Percentiles rank a stretch among this genome's conserved stretches.
These are phyloP conservation scores for Penicillium sp. DNA, from an alignment of 2,329 filamentous ascomycete species.

Conservation along the genomic window DNA sequence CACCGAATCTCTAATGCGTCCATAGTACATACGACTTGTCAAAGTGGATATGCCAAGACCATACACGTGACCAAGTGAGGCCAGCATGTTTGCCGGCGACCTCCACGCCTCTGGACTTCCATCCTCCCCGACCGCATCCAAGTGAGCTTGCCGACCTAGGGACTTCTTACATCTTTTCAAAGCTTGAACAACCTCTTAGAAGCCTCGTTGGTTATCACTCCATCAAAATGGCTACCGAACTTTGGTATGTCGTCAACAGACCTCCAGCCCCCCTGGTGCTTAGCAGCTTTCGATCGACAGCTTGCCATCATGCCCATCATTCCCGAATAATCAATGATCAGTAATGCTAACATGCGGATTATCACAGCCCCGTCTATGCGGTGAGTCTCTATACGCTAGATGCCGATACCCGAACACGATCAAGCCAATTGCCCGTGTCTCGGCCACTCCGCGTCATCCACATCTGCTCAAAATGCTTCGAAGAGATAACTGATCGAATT, in stretches of 20 bases:
- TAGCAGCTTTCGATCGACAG: constrained; percentile 29
- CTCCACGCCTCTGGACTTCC: constrained; percentile 29
- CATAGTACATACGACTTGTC: constrained; percentile 3
- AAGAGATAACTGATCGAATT: constrained; percentile 12
- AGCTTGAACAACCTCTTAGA: constrained; percentile 18
- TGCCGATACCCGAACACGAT: constrained; percentile 12
- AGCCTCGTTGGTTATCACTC: constrained; percentile 17
- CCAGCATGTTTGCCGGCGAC: constrained; percentile 38
- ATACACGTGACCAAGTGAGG: constrained; percentile 32
- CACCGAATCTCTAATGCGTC: not conserved
- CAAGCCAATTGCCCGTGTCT: constrained; percentile 13
- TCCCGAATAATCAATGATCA: not conserved
- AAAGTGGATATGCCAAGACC: constrained; percentile 25
- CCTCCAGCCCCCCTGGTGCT: constrained; percentile 29
- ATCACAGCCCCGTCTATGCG: constrained; percentile 87
- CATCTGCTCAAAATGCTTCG: not conserved
- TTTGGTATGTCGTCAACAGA: constrained; percentile 65
- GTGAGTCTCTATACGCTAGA: constrained; percentile 61
- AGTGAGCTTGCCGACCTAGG: constrained; percentile 22
- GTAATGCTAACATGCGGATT: constrained; percentile 25
- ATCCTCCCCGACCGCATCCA: constrained; percentile 27
- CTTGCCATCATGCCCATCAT: constrained; percentile 10
- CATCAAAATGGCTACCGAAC: constrained; percentile 69
- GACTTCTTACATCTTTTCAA: constrained; percentile 14
- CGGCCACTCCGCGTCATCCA: constrained; percentile 8